These are phyloP conservation scores for Lasiodiplodia hormozganensis DNA, from an alignment of 2,329 filamentous ascomycete genomes.

Conservation along the genomic window DNA sequence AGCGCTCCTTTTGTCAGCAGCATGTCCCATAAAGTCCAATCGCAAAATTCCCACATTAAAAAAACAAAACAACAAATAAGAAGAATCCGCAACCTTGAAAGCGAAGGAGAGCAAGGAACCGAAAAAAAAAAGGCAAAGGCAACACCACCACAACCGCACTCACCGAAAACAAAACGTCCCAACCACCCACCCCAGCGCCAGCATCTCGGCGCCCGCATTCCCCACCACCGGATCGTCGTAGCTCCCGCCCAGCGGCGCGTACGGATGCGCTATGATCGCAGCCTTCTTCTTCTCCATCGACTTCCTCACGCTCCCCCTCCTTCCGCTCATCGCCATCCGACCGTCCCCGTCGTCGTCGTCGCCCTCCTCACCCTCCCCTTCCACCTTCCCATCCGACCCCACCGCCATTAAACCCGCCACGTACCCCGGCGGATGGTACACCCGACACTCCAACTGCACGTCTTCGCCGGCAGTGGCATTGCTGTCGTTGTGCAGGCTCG, in stretches of 20 bases:
- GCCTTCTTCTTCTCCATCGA: conserved; percentile 39
- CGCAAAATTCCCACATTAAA: background rate
- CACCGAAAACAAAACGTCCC: conserved; percentile 93
- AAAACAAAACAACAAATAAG: conserved; percentile 12
- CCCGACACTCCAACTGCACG: conserved; percentile 75
- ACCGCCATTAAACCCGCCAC: background rate
- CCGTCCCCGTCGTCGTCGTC: background rate
- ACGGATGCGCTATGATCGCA: conserved; percentile 83
- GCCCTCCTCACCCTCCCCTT: background rate
- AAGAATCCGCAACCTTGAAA: background rate
- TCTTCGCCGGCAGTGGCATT: background rate
- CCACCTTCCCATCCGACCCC: background rate
- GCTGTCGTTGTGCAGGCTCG: conserved; percentile 78
- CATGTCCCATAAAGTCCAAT: background rate
- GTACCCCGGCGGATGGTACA: conserved; percentile 61
- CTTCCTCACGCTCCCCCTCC: background rate
- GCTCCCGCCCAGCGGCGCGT: conserved; percentile 83
- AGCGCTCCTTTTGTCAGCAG: conserved; percentile 4
- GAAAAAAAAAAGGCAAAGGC: background rate
- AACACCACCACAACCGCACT: background rate
- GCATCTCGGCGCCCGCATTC: conserved; percentile 66
- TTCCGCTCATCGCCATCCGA: no score
- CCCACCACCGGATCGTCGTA: conserved; percentile 83
- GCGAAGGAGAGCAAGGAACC: background rate
- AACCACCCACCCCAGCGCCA: conserved; percentile 76